Evolutionary conservation across 257 asterid species (phyloP), one percentile per base, ranked within the genome.

Genomic region (Cinchona pubescens): DNA sequence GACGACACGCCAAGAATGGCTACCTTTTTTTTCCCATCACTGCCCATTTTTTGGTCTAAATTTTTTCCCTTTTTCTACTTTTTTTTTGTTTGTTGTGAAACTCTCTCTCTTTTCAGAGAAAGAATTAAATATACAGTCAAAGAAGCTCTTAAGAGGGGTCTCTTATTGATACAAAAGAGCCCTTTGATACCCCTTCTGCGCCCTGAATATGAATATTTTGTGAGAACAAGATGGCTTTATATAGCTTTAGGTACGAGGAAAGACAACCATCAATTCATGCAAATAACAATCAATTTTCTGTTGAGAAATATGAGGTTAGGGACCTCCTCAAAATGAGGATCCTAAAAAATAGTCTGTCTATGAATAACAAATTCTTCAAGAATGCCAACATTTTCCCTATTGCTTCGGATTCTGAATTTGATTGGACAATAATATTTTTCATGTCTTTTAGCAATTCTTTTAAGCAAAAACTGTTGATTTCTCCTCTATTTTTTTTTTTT

Each of bases 1-100:
- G 87, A 81, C 18, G 83, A 80, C 61, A 81, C 27, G 48, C 83
- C 76, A 4, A 67, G 69, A 14, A 78, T 27, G 12, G 79, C 66
- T 1, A 61, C 9, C 72, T 80, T 84, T 3, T 78, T 83, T 48
- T 62, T 75, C 11, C 45, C 72, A 2, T 37, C 53, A 1, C 30
- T 48, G 0, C 55, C 77, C 64, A 79, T 79, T 32, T 48, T 42
- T 7, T 16, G 25, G 1, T 37, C 21, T 5, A 16, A 14, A 5
- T 25, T 55, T 2, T 23, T 15, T 30, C 8, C 9, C 12, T 2
- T 43, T 55, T 56, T 37, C 8, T 13, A 2, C 0, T 0, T 60
- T 38, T 67, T 40, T 51, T 14, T 21, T 6, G 25, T 66, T 29
- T 35, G 56, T 9, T 3, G 0, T 56, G 30, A 49, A 0, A 15